Evolutionary conservation across 208 protist genomes (phyloP), one percentile per base, ranked within the genome.

Genomic region (Trypanosoma vivax): DNA sequence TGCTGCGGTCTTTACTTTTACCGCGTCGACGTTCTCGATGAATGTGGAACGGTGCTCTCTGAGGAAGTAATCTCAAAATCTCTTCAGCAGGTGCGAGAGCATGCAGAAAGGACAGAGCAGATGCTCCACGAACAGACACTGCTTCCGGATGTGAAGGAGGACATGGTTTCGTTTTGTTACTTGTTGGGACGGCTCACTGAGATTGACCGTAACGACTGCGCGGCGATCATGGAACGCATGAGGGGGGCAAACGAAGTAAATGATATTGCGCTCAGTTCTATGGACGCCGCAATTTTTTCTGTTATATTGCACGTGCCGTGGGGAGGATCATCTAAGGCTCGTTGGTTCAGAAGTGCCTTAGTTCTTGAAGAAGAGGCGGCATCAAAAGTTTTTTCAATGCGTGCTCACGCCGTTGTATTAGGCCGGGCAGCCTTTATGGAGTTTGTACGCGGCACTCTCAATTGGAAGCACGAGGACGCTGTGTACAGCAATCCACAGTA

Each of bases 1-100:
- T 93, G 86, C 51, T 76, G 73, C 37, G 82, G 80, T 0, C 37
- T 50, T 23, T 70, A 69, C 34, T 93, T 79, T 66, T 93, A 93
- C 66, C 65, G 61, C 29, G 46, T 93, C 24, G 47, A 55, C 14
- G 77, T 90, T 5, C 53, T 90, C 4, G 73, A 90, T 52, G 9
- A 23, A 30, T 42, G 59, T 38, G 56, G 50, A n/a, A 18, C 38
- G 11, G 33, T 69, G 6, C 24, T 52, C 14, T 38, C 25, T 37
- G 18, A 10, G 28, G 28, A 30, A 10, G 38, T 21, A 1, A 54
- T 73, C 25, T 38, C 57, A 11, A 19, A 41, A 2, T 42, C 29
- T 21, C 60, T 73, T 3, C 28, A 48, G 5, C 30, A 38, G 0
- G 53, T 64, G 21, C 27, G 28, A 11, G 39, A 58, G 28, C 52